phyloP scores from a whole-genome alignment of 78 protist species.

The Polysphondylium violaceum region DNA sequence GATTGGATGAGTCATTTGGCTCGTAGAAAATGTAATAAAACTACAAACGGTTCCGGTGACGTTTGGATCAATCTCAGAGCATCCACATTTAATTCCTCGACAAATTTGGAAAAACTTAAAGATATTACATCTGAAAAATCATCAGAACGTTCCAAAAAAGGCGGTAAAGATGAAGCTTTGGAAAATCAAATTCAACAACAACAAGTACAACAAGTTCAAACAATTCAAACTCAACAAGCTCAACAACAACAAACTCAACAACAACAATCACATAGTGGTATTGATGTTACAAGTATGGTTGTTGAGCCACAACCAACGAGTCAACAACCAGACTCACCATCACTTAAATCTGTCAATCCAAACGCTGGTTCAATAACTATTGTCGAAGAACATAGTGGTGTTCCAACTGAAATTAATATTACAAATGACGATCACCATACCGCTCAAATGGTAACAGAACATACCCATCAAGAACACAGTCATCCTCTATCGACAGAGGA shows the following conservation, averaged over 20 bases:
- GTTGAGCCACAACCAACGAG: too few species aligned
- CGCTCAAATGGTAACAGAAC: not conserved
- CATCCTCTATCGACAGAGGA: too few species aligned
- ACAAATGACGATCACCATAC: not conserved
- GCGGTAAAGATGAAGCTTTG: not conserved
- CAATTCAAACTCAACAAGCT: not conserved
- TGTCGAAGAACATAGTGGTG: not conserved
- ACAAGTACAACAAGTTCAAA: not conserved
- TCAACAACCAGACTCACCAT: not conserved
- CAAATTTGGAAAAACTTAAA: constrained; percentile 62
- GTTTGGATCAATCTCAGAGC: constrained; percentile 63
- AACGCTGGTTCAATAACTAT: not conserved
- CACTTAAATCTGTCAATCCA: not conserved
- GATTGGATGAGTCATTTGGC: constrained; percentile 79
- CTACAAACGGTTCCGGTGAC: constrained; percentile 12
- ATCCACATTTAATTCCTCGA: constrained; percentile 44
- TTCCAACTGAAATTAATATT: not conserved
- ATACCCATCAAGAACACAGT: too few species aligned
- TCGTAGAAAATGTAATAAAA: constrained; percentile 42
- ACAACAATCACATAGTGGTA: not conserved
- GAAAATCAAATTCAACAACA: not conserved
- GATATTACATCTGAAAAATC: constrained; percentile 70
- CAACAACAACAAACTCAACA: not conserved
- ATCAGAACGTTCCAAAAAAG: not conserved
- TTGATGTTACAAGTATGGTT: not conserved